phyloP scores from a whole-genome alignment of 306 rosid genomes.

The Herpetospermum pedunculosum region DNA sequence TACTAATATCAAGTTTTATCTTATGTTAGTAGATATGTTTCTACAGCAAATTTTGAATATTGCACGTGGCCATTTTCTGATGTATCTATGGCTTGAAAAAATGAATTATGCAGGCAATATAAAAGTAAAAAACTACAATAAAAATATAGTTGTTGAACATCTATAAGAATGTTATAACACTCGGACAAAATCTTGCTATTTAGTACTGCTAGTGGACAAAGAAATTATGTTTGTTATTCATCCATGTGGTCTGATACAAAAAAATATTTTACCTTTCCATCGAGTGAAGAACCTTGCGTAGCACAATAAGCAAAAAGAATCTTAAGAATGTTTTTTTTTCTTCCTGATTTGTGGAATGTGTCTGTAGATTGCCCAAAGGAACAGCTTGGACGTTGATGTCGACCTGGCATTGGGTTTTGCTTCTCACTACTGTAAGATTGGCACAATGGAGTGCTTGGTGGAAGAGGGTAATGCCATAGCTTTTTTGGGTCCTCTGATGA shows the following conservation, averaged over 20 bases:
- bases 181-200: too few relatives aligned
- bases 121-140: background rate
- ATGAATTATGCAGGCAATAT: background rate
- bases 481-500: conserved; percentile 81
- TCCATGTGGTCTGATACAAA: background rate
- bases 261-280: background rate
- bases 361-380: conserved; percentile 71
- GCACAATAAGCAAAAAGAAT: background rate
- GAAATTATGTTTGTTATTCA: background rate
- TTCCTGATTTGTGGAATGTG: conserved; percentile 19
- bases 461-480: conserved; percentile 89
- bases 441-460: conserved; percentile 86
- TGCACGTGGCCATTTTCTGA: background rate
- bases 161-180: too few relatives aligned
- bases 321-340: background rate
- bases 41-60: background rate
- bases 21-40: background rate
- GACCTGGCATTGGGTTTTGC: conserved; percentile 90
- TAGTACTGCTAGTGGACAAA: background rate
- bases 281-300: background rate
- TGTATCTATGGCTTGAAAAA: background rate
- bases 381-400: conserved; percentile 85
- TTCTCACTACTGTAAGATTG: conserved; percentile 76
- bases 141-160: too few relatives aligned
- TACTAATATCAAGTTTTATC: background rate